These are phyloP conservation scores for Dioszegia hungarica DNA, from an alignment of 768 basidiomycete species.

Conservation along the genomic window DNA sequence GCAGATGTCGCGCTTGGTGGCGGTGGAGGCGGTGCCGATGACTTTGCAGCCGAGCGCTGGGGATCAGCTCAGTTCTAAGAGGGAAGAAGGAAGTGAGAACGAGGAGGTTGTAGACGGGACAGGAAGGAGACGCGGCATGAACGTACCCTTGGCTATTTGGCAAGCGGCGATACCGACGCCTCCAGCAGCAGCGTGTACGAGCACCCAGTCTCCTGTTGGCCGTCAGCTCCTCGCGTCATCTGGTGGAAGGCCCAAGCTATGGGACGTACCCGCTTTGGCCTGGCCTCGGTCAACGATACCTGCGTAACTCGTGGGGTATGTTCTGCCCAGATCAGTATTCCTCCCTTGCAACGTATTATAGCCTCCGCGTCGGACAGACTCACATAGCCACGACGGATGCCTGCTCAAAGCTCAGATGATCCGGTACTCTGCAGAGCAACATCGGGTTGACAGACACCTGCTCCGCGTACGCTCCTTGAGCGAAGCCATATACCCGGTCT, in stretches of 20 bases:
- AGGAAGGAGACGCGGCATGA: not conserved
- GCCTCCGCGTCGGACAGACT: not conserved
- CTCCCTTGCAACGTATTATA: not conserved
- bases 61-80: not conserved
- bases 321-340: constrained; percentile 20
- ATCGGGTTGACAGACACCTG: constrained; percentile 59
- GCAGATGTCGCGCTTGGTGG: constrained; percentile 70
- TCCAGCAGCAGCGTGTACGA: constrained; percentile 92
- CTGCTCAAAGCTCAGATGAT: constrained; percentile 72
- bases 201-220: constrained; percentile 72
- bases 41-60: constrained; percentile 84
- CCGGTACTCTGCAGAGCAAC: constrained; percentile 63
- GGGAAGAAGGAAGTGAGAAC: not conserved
- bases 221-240: no score
- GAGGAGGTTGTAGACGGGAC: no score
- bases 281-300: constrained; percentile 79
- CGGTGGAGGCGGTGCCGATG: constrained; percentile 70
- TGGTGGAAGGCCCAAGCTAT: no score
- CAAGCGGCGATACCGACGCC: constrained; percentile 89
- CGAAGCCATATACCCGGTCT: constrained; percentile 80
- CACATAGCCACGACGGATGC: constrained; percentile 73
- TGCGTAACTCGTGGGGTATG: constrained; percentile 83
- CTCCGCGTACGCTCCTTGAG: constrained; percentile 76
- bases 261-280: constrained; percentile 62
- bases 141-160: constrained; percentile 81